Evolutionary conservation across 73 alveolate genomes (phyloP).

Genomic region (Tetrahymena elliotti): DNA sequence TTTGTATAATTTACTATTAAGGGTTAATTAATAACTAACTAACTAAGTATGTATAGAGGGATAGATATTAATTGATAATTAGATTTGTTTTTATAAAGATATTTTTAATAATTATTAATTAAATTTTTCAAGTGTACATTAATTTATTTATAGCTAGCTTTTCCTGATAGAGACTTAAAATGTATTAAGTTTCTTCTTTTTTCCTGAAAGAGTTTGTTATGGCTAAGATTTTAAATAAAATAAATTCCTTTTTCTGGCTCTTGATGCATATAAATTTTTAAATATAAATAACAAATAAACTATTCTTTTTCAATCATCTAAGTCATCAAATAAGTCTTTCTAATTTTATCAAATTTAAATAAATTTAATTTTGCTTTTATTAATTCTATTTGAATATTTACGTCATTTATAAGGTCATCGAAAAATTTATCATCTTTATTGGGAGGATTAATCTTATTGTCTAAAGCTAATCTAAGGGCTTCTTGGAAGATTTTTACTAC

Average conservation of each 20-base stretch:
- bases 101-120: too few species aligned
- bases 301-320: not conserved
- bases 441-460: slow-evolving; percentile 76
- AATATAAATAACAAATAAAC: not conserved
- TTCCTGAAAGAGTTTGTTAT: not conserved
- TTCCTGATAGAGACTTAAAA: not conserved
- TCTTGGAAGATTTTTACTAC: slow-evolving; percentile 88
- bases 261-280: not conserved
- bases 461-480: slow-evolving; percentile 68
- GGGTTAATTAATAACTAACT: not conserved
- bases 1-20: not conserved
- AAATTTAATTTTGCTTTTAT: not conserved
- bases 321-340: not conserved
- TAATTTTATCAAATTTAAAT: not conserved
- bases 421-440: slow-evolving; percentile 69
- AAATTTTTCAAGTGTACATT: not conserved
- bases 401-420: slow-evolving; percentile 19
- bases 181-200: not conserved
- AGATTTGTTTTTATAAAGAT: not conserved
- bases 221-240: not conserved
- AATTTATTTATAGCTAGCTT: too few species aligned
- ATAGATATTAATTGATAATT: not conserved
- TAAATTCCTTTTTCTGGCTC: not conserved
- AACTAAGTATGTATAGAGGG: too few species aligned
- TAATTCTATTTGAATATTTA: not conserved